A percentile compares a stretch with the other conserved stretches of the same genome.
Conservation (phyloP, 164 flowering plant genomes). For the Euptelea pleiosperma region DNA sequence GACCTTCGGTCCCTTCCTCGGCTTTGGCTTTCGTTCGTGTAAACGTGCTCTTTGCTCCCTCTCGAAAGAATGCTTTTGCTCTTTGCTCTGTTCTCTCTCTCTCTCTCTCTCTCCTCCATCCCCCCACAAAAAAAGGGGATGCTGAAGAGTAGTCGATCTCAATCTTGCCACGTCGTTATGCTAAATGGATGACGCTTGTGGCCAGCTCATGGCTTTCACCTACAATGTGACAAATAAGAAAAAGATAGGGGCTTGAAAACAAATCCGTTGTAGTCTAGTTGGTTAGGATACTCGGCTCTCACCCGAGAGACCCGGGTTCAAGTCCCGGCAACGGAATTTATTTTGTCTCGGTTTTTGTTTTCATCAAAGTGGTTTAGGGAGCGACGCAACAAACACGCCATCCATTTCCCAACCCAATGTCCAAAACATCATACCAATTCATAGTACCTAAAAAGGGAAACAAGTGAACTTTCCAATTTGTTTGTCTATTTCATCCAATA, state of each 20-base stretch:
- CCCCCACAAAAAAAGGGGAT: background rate
- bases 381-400: too few relatives aligned
- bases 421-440: too few relatives aligned
- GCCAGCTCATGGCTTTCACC: too few relatives aligned
- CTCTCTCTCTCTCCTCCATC: background rate
- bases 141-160: slow-evolving; percentile 23
- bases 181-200: slow-evolving; percentile 10
- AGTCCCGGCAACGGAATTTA: slow-evolving; percentile 98
- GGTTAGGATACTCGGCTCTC: slow-evolving; percentile 99
- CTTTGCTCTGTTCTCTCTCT: too few relatives aligned
- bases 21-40: background rate
- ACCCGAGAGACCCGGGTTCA: slow-evolving; percentile 99
- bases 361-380: too few relatives aligned
- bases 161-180: slow-evolving; percentile 43
- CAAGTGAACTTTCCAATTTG: too few relatives aligned
- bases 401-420: too few relatives aligned
- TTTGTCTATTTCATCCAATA: too few relatives aligned
- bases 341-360: too few relatives aligned
- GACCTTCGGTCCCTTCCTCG: background rate
- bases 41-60: background rate
- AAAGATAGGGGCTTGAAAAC: too few relatives aligned
- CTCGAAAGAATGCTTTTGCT: background rate
- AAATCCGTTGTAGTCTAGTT: slow-evolving; percentile 98
- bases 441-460: too few relatives aligned
- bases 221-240: too few relatives aligned